Evolutionary conservation across 2,329 filamentous ascomycete species (phyloP), one percentile per base, ranked within the genome.

Genomic region (Madurella mycetomatis): DNA sequence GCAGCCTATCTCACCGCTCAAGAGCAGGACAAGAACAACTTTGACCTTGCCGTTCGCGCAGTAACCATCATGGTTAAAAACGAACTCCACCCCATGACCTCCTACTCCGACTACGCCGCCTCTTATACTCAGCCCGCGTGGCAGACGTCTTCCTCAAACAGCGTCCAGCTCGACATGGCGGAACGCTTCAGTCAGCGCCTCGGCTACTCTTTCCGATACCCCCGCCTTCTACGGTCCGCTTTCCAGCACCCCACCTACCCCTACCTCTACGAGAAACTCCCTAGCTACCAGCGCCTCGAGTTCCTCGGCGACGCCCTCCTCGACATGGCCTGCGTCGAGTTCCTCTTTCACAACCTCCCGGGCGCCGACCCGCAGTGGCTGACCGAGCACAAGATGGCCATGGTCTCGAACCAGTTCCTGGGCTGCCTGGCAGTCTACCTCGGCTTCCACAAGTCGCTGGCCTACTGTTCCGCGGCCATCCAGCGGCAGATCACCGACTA

Each of bases 341-440:
- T 89, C 63, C 78, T 99, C 4, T 97, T 90, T 72, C 79, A 84
- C 61, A 78, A 76, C 3, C 90, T 88, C 62, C 90, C 91, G 0
- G 75, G 82, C 49, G 88, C 87, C 54, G 91, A 96, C 65, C 92
- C 94, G 0, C 92, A 97, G 68, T 97, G 92, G 92, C 77, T 99
- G 55, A 97, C 94, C 0, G 94, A 97, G 71, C 92, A 97, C 77
- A 97, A 97, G 73, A 96, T 95, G 85, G 90, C 92, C n/a, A 96
- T 99, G 89, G 92, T 94, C 0, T 94, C 90, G 50, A 99, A 99
- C 73, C 91, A 92, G 57, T 99, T 97, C 66, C 79, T 96, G 1
- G 90, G 88, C 1, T 89, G 85, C 16, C 76, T 97, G 2, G 87
- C 87, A 55, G 89, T 95, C 2, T 80, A 83, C 46, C 79, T 97